Conservation (phyloP, 352 stramenopile genomes). For the Peronospora belbahrii region DNA sequence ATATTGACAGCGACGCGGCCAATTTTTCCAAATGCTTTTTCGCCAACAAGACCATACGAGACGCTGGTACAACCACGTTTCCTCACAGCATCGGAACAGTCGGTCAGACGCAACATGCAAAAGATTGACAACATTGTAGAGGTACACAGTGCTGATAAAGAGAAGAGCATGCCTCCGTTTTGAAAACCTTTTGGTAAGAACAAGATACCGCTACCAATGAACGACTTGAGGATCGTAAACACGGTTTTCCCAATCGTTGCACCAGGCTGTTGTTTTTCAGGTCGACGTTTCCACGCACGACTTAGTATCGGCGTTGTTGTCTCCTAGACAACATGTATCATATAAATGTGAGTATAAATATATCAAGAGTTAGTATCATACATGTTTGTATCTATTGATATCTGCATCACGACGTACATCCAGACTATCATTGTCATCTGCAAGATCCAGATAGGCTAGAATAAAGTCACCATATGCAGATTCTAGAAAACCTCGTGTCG, state of each 20-base stretch:
- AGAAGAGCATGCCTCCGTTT: conserved; percentile 64
- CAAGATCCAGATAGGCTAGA: conserved; percentile 39
- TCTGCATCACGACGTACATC: conserved; percentile 25
- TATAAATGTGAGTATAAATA: too few species aligned
- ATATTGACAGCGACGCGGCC: conserved; percentile 53
- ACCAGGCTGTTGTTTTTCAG: conserved; percentile 20
- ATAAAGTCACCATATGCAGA: conserved; percentile 53
- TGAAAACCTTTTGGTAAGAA: conserved; percentile 64
- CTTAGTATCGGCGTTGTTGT: conserved; percentile 33
- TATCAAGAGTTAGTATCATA: too few species aligned
- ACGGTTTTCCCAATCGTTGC: conserved; percentile 45
- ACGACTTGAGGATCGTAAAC: conserved; percentile 68
- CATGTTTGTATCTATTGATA: too few species aligned
- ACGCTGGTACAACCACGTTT: conserved; percentile 20
- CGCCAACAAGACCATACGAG: conserved; percentile 54
- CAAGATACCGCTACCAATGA: conserved; percentile 60
- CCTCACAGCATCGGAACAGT: conserved; percentile 37
- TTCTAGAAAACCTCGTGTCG: conserved; percentile 29
- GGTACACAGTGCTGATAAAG: conserved; percentile 33
- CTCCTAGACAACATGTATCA: conserved; percentile 10
- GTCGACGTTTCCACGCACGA: conserved; percentile 22
- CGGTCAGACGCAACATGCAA: conserved; percentile 53
- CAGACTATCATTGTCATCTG: conserved; percentile 32
- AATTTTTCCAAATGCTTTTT: conserved; percentile 42
- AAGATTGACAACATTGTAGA: conserved; percentile 47